Conservation (phyloP, 768 basidiomycete species). For the Naganishia kalamii region DNA sequence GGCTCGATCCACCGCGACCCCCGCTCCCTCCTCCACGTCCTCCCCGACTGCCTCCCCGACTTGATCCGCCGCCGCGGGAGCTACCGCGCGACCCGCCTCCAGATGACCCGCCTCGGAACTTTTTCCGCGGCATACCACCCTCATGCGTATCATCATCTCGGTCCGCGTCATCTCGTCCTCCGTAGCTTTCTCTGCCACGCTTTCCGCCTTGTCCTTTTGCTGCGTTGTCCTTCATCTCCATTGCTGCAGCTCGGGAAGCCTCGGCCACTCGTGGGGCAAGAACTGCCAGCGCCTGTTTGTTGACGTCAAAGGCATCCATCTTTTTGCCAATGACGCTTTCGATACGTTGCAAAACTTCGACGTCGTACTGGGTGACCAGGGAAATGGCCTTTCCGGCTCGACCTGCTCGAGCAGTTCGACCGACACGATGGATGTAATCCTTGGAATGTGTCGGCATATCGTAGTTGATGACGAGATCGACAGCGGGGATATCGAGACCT, state of each 20-base stretch:
- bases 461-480: conserved; percentile 95
- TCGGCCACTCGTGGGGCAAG: conserved; percentile 83
- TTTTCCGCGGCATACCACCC: conserved; percentile 71
- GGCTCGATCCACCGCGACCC: conserved; percentile 1
- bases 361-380: conserved; percentile 97
- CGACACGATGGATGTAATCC: conserved; percentile 98
- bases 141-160: conserved; percentile 88
- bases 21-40: conserved; percentile 16
- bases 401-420: conserved; percentile 95
- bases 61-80: conserved; percentile 9
- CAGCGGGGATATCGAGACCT: conserved; percentile 89
- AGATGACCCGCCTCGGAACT: conserved; percentile 47
- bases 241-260: conserved; percentile 64
- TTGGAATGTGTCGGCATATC: conserved; percentile 97
- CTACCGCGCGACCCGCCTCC: conserved; percentile 27
- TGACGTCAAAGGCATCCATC: conserved; percentile 74
- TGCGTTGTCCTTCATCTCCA: conserved; percentile 73
- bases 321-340: conserved; percentile 87
- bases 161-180: conserved; percentile 67
- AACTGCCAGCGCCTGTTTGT: conserved; percentile 79
- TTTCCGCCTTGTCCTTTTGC: conserved; percentile 53
- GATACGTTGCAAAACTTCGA: conserved; percentile 90
- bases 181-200: conserved; percentile 51
- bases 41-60: conserved; percentile 13
- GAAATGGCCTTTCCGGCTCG: conserved; percentile 93